A percentile compares a stretch with the other conserved stretches of the same genome.
Conservation (phyloP, 352 stramenopile genomes). For the Pythium aristosporum region DNA sequence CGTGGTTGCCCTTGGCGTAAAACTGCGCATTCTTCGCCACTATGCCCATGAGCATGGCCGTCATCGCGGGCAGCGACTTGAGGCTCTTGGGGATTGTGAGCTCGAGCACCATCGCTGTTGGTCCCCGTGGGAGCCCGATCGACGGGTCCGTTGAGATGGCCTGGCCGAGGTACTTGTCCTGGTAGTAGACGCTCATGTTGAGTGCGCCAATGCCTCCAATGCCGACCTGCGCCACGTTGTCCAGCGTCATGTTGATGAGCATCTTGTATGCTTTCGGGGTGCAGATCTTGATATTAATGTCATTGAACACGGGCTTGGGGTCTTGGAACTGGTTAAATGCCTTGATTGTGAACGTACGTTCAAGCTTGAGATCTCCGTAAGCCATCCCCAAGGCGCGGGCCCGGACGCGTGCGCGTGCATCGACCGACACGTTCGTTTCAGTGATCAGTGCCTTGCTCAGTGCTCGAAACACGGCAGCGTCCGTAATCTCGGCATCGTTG, state of each 20-base stretch:
- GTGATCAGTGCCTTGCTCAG: conserved; percentile 22
- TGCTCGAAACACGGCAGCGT: conserved; percentile 13
- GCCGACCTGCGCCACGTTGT: conserved; percentile 25
- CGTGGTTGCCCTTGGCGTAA: conserved; percentile 29
- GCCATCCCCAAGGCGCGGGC: conserved; percentile 13
- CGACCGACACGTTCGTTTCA: conserved; percentile 15
- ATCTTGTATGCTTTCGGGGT: conserved; percentile 15
- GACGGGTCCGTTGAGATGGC: conserved; percentile 10
- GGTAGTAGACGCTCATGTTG: conserved; percentile 25
- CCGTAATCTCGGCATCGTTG: conserved; percentile 10
- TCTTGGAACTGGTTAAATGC: conserved; percentile 22
- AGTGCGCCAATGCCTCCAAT: conserved; percentile 20
- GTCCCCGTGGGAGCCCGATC: conserved; percentile 12
- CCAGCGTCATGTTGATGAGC: conserved; percentile 26
- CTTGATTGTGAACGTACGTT: conserved; percentile 20
- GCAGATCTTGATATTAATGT: conserved; percentile 21
- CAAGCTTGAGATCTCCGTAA: conserved; percentile 14
- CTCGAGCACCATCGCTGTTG: conserved; percentile 8
- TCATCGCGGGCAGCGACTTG: conserved; percentile 6
- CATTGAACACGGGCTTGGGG: conserved; percentile 14
- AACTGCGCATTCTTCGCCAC: conserved; percentile 18
- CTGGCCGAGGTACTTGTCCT: conserved; percentile 20
- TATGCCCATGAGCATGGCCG: conserved; percentile 8
- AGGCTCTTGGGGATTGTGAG: conserved; percentile 14
- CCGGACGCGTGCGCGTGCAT: conserved; percentile 3